Base-by-base conservation (phyloP, 1,139 yeast genomes). In the Candida sojae region DNA sequence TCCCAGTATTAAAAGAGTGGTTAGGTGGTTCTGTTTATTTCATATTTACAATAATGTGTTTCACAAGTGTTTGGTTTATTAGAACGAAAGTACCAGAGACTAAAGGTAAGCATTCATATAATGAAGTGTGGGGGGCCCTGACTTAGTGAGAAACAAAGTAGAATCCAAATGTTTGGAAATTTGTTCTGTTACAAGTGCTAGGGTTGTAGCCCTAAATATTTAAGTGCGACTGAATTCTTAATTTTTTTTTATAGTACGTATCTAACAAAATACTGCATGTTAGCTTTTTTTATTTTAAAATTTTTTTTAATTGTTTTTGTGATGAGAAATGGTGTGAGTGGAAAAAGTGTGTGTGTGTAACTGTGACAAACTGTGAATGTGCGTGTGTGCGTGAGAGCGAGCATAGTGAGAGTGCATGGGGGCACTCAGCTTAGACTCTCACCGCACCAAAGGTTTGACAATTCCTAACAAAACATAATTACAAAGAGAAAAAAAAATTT, bases 11-110 rank as follows among this genome's bases (percentile, higher is more conserved):
- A 42, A 84, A 85, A 61, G 70, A 71, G 28, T 56, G 68, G 6
- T 64, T 91, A 39, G 97, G 96, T 9, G 91, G 96, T 0, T 82
- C 81, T 39, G 91, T 88, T n/a, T 93, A 88, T 67, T 74, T 83
- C 49, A 63, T 89, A 10, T 92, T 93, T 65, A 82, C 95, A 0
- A 49, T 62, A 8, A 77, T 83, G 63, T 80, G 90, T 59, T 64
- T 64, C 1, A 51, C 70, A 4, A 80, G 86, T 53, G 73, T 70
- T 31, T 48, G 66, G 38, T 86, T 83, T 59, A 75, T 84, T 21
- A 62, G 65, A 48, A 57, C 53, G 4, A 67, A 62, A 44, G 73
- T 90, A 2, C 97, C 97, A 0, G 97, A 91, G 61, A 89, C 97
- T 0, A 87, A 81, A 60, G 93, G 93, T 3, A 79, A 79, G 55